Percentiles rank a stretch among this genome's conserved stretches.
Conservation (phyloP, 1,284 basidiomycete genomes). For the Xerocomus cyaneibrunnescens region DNA sequence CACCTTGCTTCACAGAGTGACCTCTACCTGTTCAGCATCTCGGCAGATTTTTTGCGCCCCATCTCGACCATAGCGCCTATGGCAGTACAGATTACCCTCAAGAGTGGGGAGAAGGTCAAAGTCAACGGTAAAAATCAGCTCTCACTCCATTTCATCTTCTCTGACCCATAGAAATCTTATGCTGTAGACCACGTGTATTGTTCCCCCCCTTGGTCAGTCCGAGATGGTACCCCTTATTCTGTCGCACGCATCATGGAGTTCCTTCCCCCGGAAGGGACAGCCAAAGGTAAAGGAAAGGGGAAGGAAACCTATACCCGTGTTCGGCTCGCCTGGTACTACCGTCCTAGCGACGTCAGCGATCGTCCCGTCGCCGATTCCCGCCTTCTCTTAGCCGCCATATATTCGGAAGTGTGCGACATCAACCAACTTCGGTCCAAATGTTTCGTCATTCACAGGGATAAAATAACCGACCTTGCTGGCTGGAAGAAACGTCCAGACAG, state of each 20-base stretch:
- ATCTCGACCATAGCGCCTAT: slow-evolving; percentile 21
- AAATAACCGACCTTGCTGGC: slow-evolving; percentile 89
- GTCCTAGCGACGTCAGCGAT: slow-evolving; percentile 86
- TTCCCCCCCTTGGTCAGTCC: slow-evolving; percentile 85
- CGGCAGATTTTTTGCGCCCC: slow-evolving; percentile 28
- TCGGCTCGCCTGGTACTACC: slow-evolving; percentile 91
- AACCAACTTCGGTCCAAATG: slow-evolving; percentile 90
- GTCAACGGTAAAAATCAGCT: slow-evolving; percentile 64
- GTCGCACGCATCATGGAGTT: slow-evolving; percentile 97
- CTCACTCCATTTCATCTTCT: slow-evolving; percentile 21
- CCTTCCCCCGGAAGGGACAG: slow-evolving; percentile 71
- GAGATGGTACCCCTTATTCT: slow-evolving; percentile 91
- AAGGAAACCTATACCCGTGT: slow-evolving; percentile 75
- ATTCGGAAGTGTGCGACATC: slow-evolving; percentile 92
- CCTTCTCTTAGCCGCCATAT: slow-evolving; percentile 90
- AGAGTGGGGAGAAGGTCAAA: slow-evolving; percentile 78
- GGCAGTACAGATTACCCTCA: slow-evolving; percentile 46
- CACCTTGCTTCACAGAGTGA: slow-evolving; percentile 3
- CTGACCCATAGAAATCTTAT: slow-evolving; percentile 25
- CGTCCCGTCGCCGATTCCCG: slow-evolving; percentile 84
- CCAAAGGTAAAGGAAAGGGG: slow-evolving; percentile 53
- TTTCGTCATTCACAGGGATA: slow-evolving; percentile 91
- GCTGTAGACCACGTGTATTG: slow-evolving; percentile 92
- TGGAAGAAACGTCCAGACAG: slow-evolving; percentile 95
- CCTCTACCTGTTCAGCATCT: slow-evolving; percentile 2